These are phyloP conservation scores for Podila epigama DNA, from an alignment of 192 early-diverging fungal species.

Conservation along the genomic window DNA sequence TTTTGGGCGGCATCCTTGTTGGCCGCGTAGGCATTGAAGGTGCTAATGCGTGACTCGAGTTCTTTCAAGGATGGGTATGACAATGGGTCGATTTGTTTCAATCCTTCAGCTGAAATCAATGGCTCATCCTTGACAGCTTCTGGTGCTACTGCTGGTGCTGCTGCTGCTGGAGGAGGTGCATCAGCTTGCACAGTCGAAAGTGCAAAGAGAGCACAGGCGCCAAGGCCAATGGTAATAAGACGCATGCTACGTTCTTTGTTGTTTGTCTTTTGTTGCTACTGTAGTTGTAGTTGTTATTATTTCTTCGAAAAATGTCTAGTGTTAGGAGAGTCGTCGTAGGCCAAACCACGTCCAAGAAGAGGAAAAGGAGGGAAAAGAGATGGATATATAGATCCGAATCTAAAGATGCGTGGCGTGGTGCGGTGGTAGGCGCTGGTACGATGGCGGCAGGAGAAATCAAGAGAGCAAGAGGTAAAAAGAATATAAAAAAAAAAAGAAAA, in stretches of 20 bases:
- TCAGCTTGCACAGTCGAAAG: not conserved
- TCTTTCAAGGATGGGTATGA: not conserved
- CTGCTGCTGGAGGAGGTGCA: not conserved
- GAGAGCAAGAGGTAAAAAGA: too few species aligned
- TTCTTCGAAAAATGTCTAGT: too few species aligned
- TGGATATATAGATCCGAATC: too few species aligned
- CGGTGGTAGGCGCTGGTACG: too few species aligned
- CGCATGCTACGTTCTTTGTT: not conserved
- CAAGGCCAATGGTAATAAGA: not conserved
- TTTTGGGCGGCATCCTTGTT: not conserved
- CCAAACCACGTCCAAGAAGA: too few species aligned
- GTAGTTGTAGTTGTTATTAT: too few species aligned
- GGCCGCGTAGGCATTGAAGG: not conserved
- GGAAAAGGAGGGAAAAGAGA: too few species aligned
- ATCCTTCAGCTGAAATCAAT: not conserved
- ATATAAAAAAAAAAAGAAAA: too few species aligned
- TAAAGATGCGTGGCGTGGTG: too few species aligned
- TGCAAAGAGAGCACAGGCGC: not conserved
- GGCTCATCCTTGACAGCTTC: not conserved
- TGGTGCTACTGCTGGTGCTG: not conserved
- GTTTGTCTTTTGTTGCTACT: too few species aligned
- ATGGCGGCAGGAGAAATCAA: too few species aligned
- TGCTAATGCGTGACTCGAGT: not conserved
- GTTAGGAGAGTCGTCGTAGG: too few species aligned
- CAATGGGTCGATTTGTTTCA: slow-evolving; percentile 1